Conservation (phyloP, 1,284 basidiomycete genomes). For the Cutaneotrichosporon spelunceum region DNA sequence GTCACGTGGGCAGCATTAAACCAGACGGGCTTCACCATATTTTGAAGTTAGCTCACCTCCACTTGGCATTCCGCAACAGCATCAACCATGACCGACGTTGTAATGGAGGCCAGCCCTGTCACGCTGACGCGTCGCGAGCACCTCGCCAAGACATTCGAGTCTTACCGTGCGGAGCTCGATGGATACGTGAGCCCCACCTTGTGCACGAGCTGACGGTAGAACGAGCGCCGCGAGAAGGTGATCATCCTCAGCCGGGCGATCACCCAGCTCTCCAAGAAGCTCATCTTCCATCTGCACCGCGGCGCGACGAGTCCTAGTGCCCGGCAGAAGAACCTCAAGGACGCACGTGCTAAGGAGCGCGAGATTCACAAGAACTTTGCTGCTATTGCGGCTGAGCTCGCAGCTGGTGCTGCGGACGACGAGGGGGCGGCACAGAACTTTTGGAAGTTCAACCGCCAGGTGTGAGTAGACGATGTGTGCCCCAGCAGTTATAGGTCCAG, state of each 20-base stretch:
- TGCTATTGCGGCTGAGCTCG: constrained; percentile 62
- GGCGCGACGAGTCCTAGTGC: constrained; percentile 53
- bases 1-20: background rate
- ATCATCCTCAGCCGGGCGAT: constrained; percentile 65
- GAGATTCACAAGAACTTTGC: constrained; percentile 69
- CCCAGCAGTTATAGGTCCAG: background rate
- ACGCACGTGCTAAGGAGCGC: constrained; percentile 64
- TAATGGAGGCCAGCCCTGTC: constrained; percentile 19
- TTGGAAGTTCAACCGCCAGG: constrained; percentile 73
- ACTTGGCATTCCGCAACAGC: background rate
- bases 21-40: background rate
- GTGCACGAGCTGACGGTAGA: constrained; percentile 29
- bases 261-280: constrained; percentile 88
- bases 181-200: constrained; percentile 34
- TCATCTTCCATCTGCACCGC: constrained; percentile 90
- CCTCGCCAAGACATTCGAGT: constrained; percentile 42
- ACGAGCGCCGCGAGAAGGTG: constrained; percentile 49
- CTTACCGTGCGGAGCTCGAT: constrained; percentile 46
- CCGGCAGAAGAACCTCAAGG: constrained; percentile 45
- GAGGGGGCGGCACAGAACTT: constrained; percentile 54
- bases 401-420: constrained; percentile 51
- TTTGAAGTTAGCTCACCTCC: constrained; percentile 11
- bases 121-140: constrained; percentile 34
- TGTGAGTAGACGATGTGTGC: constrained; percentile 56
- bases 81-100: constrained; percentile 28